phyloP scores from a whole-genome alignment of 257 asterid species.

The Solanum infundibuliforme region DNA sequence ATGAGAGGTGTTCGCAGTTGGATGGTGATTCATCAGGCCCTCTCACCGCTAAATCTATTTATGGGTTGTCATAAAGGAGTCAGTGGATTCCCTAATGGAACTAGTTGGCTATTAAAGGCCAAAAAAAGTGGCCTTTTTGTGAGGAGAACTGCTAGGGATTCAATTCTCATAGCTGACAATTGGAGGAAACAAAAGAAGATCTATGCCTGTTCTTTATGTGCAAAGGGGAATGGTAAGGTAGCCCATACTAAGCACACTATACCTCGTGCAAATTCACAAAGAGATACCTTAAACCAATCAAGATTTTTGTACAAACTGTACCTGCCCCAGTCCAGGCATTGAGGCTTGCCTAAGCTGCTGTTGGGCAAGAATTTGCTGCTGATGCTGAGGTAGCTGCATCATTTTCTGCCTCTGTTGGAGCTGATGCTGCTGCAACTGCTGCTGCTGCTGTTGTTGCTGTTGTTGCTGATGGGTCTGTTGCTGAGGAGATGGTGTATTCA shows the following conservation, averaged over 20 bases:
- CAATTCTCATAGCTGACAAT: background rate
- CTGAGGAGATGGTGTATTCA: constrained; percentile 98
- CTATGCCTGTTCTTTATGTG: background rate
- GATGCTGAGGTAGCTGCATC: constrained; percentile 67
- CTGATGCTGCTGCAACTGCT: constrained; percentile 21
- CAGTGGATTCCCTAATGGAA: background rate
- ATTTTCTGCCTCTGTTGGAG: constrained; percentile 75
- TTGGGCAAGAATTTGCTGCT: constrained; percentile 74
- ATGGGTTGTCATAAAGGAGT: background rate
- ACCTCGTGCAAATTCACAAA: background rate
- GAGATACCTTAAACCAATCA: background rate
- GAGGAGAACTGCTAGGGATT: background rate
- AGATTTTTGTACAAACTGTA: constrained; percentile 13
- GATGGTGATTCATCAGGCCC: background rate
- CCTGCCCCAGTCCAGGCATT: constrained; percentile 84
- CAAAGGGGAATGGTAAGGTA: background rate
- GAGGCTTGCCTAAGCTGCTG: constrained; percentile 78
- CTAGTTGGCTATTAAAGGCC: background rate
- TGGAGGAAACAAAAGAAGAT: background rate
- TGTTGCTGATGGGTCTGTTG: constrained; percentile 56
- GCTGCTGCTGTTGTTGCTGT: constrained; percentile 36
- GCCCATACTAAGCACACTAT: background rate
- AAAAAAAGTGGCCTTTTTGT: background rate
- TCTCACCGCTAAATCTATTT: background rate
- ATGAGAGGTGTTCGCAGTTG: background rate